Base-by-base conservation (phyloP, 1,284 basidiomycete species). In the Trametes versicolor region DNA sequence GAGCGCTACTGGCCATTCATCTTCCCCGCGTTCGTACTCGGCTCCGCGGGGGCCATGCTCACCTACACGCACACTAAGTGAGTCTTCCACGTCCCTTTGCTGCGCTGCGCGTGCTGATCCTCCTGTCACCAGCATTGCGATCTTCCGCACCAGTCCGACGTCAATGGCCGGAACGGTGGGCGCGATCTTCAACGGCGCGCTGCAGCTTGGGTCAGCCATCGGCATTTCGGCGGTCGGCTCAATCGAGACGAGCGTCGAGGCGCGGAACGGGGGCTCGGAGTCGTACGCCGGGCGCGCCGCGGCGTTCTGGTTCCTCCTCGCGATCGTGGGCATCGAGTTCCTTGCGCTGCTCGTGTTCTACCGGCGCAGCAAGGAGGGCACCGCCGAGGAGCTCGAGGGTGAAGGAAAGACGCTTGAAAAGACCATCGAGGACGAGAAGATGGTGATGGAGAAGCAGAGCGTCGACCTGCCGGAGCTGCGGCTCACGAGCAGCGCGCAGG, bases 121-220 rank as follows among this genome's bases (percentile, higher is more conserved):
- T 15, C 21, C 2, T n/a, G 17, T 8, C 48, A 13, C 34, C 57
- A 86, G 83, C 69, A 84, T 88, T 62, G 84, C 85, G 13, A 80
- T 87, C 48, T 82, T 87, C 75, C 80, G 78, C 49, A 78, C 77
- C 19, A 78, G 79, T 2, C 85, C 86, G 1, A 62, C 82, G 4
- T 75, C 78, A 19, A 81, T 84, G 74, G 79, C 85, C 0, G 86
- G 87, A 47, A 83, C 81, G 0, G 81, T 86, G 2, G 85, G 85
- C 19, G 86, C 87, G 2, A 82, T 87, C 36, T 86, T 86, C 76
- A 85, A 85, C 63, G 79, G 80, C 25, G 83, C 83, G 12, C 78
- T 87, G 0, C 84, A 88, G 72, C 76, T 85, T 56, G 85, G 86
- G 25, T 80, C 80, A 4, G 86, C 86, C 1, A 74, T 83, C 25